phyloP scores from a whole-genome alignment of 2,329 filamentous ascomycete genomes.

The Aureobasidium mangrovei region DNA sequence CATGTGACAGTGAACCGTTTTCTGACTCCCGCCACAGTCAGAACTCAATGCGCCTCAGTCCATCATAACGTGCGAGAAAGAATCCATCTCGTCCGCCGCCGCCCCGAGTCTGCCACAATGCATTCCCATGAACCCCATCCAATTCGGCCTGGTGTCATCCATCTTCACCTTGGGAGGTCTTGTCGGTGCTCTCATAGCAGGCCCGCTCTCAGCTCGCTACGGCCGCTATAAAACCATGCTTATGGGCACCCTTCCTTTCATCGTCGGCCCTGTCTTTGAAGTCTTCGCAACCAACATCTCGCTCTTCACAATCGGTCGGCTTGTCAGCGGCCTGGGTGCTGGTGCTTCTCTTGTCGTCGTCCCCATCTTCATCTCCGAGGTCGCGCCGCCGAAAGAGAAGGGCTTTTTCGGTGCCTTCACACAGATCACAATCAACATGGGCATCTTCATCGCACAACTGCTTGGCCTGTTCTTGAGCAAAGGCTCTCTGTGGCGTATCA shows the following conservation, averaged over 20 bases:
- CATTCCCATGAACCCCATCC: conserved; percentile 73
- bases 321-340: conserved; percentile 74
- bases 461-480: conserved; percentile 82
- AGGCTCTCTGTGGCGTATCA: conserved; percentile 71
- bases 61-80: conserved; percentile 76
- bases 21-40: conserved; percentile 46
- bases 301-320: conserved; percentile 62
- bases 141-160: conserved; percentile 80
- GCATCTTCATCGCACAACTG: conserved; percentile 74
- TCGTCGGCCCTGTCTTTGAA: conserved; percentile 66
- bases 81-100: conserved; percentile 33
- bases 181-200: conserved; percentile 69
- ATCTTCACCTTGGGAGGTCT: conserved; percentile 88
- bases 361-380: conserved; percentile 88
- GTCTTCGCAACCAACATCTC: conserved; percentile 59
- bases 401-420: conserved; percentile 74
- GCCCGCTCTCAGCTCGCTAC: conserved; percentile 66
- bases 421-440: conserved; percentile 81
- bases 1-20: not conserved
- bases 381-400: conserved; percentile 57
- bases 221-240: conserved; percentile 72
- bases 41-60: conserved; percentile 93
- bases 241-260: conserved; percentile 66
- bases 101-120: conserved; percentile 54
- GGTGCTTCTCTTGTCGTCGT: conserved; percentile 88